These are phyloP conservation scores for Suhomyces tanzawaensis DNA, from an alignment of 805 yeast species.

Conservation along the genomic window DNA sequence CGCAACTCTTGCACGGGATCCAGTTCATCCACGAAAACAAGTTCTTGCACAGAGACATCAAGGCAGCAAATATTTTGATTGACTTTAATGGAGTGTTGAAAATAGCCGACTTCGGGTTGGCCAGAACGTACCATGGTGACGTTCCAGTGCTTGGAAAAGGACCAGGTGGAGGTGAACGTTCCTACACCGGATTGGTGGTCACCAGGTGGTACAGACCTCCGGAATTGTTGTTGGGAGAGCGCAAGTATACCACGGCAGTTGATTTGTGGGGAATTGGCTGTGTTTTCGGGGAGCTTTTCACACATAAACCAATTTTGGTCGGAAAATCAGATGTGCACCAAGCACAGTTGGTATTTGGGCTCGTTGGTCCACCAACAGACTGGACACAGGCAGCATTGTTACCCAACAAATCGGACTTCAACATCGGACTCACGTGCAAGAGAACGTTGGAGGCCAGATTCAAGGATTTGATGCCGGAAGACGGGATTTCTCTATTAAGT, in stretches of 20 bases:
- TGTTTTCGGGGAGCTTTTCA: conserved; percentile 88
- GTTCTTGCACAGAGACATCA: conserved; percentile 83
- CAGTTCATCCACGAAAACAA: conserved; percentile 68
- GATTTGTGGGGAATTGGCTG: conserved; percentile 99
- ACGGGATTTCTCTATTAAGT: conserved; percentile 55
- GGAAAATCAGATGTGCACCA: conserved; percentile 89
- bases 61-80: conserved; percentile 90
- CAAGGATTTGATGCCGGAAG: conserved; percentile 35
- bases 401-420: conserved; percentile 52
- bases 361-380: conserved; percentile 76
- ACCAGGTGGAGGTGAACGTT: conserved; percentile 55
- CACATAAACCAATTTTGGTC: conserved; percentile 75
- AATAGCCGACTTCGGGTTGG: conserved; percentile 95
- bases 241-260: conserved; percentile 86
- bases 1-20: conserved; percentile 76
- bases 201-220: conserved; percentile 99
- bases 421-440: conserved; percentile 43
- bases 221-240: conserved; percentile 82
- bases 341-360: conserved; percentile 72
- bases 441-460: conserved; percentile 53
- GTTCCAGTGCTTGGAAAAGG: conserved; percentile 53
- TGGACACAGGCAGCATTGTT: conserved; percentile 63
- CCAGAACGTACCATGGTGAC: conserved; percentile 66
- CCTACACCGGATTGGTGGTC: conserved; percentile 70
- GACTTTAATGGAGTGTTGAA: conserved; percentile 76